Evolutionary conservation across 2,329 filamentous ascomycete genomes (phyloP).

Genomic region (Aureobasidium leucospermi): DNA sequence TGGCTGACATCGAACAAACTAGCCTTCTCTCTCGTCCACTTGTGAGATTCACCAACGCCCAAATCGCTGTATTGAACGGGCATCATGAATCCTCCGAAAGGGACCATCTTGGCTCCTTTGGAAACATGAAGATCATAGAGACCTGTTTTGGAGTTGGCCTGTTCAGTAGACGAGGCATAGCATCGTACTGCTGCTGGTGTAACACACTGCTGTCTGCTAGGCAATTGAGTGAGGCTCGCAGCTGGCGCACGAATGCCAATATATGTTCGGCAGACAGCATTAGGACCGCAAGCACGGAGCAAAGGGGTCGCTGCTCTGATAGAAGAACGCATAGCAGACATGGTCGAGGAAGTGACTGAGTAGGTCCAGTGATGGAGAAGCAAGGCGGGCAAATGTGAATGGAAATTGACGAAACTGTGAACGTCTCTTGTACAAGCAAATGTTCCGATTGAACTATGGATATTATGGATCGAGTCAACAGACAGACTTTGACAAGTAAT

Average conservation of each 20-base stretch:
- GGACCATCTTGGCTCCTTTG: slow-evolving; percentile 85
- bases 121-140: slow-evolving; percentile 72
- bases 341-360: not conserved
- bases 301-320: not conserved
- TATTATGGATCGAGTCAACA: not conserved
- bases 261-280: not conserved
- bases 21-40: slow-evolving; percentile 79
- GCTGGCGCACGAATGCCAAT: not conserved
- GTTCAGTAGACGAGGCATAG: slow-evolving; percentile 2
- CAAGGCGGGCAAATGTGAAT: not conserved
- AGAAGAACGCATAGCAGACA: slow-evolving; percentile 1
- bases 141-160: slow-evolving; percentile 45
- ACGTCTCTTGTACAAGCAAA: too few relatives aligned
- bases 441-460: not conserved
- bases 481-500: slow-evolving; percentile 6
- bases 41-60: slow-evolving; percentile 75
- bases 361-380: not conserved
- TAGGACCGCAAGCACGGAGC: not conserved
- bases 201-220: not conserved
- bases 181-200: not conserved
- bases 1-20: slow-evolving; percentile 95
- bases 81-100: slow-evolving; percentile 92
- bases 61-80: slow-evolving; percentile 78
- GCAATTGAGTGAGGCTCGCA: not conserved
- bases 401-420: not conserved